Percentiles rank a stretch among this genome's conserved stretches.
These are phyloP conservation scores for Monosporascus sp. DNA, from an alignment of 2,329 filamentous ascomycete genomes.

Conservation along the genomic window DNA sequence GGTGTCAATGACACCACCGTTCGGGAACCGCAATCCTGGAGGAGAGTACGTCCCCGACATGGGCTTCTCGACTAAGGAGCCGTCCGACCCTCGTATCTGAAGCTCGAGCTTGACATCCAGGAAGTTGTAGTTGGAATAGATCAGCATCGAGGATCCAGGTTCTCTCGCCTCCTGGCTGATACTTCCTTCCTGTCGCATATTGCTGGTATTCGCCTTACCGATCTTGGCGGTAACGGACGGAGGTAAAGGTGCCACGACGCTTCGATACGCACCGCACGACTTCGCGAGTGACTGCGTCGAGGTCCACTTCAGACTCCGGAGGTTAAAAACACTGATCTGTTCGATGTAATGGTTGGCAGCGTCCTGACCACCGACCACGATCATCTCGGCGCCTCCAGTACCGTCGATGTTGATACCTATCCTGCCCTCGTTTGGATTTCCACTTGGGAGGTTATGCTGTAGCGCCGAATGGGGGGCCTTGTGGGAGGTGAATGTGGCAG, in stretches of 20 bases:
- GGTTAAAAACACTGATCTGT: constrained; percentile 96
- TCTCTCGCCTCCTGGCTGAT: constrained; percentile 53
- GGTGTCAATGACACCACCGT: constrained; percentile 90
- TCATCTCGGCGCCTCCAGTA: constrained; percentile 89
- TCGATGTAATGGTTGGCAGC: constrained; percentile 99
- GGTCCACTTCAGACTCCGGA: constrained; percentile 93
- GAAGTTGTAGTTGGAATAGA: constrained; percentile 99
- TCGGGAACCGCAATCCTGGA: constrained; percentile 89
- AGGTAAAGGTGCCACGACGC: constrained; percentile 81
- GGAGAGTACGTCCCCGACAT: constrained; percentile 87
- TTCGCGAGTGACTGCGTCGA: constrained; percentile 81
- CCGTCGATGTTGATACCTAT: constrained; percentile 89
- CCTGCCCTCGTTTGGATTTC: constrained; percentile 80
- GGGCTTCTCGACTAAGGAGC: constrained; percentile 75
- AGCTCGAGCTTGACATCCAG: constrained; percentile 93
- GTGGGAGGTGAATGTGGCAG: constrained; percentile 79
- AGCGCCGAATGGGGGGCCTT: constrained; percentile 81
- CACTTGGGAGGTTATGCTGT: constrained; percentile 79
- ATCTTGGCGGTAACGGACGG: constrained; percentile 61
- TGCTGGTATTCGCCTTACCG: constrained; percentile 51
- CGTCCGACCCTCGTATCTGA: constrained; percentile 81
- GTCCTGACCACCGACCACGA: constrained; percentile 94
- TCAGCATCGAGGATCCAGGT: constrained; percentile 72
- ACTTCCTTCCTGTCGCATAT: constrained; percentile 37
- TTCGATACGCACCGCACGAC: constrained; percentile 93